A percentile compares a stretch with the other conserved stretches of the same genome.
Evolutionary conservation across 2,329 filamentous ascomycete species (phyloP).

Genomic region (Zasmidium citrigriseum): DNA sequence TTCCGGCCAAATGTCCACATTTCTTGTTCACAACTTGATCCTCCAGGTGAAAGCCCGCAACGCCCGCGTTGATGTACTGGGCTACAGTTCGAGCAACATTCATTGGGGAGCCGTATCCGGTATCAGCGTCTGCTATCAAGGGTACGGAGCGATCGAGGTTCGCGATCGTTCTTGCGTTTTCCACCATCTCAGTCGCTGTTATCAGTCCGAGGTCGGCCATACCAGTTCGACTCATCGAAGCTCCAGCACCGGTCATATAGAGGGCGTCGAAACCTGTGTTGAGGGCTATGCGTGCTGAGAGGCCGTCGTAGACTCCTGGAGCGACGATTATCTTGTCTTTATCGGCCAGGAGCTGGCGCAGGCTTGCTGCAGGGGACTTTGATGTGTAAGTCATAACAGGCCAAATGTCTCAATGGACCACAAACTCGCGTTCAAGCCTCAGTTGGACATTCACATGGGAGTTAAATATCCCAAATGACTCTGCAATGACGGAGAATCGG

Average conservation of each 20-base stretch:
- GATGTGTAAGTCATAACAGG: not conserved
- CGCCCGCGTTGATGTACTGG: constrained; percentile 45
- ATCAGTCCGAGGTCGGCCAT: constrained; percentile 26
- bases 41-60: constrained; percentile 13
- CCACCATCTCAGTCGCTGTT: constrained; percentile 22
- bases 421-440: too few relatives aligned
- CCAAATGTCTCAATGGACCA: too few relatives aligned
- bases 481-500: too few relatives aligned
- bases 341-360: constrained; percentile 23
- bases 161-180: constrained; percentile 25
- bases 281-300: constrained; percentile 58
- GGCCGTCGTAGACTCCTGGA: constrained; percentile 66
- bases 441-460: too few relatives aligned
- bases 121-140: constrained; percentile 29
- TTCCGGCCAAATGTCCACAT: constrained; percentile 63
- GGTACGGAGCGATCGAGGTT: constrained; percentile 19
- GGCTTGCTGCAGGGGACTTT: not conserved
- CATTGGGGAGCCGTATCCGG: constrained; percentile 32
- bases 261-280: constrained; percentile 51
- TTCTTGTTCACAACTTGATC: constrained; percentile 35
- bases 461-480: too few relatives aligned
- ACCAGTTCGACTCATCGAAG: constrained; percentile 23
- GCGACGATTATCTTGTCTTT: constrained; percentile 51
- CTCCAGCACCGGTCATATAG: constrained; percentile 46
- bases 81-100: constrained; percentile 57